Percentiles rank a stretch among this genome's conserved stretches.
These are phyloP conservation scores for Metrosideros polymorpha DNA, from an alignment of 441 rosid genomes.

Conservation along the genomic window DNA sequence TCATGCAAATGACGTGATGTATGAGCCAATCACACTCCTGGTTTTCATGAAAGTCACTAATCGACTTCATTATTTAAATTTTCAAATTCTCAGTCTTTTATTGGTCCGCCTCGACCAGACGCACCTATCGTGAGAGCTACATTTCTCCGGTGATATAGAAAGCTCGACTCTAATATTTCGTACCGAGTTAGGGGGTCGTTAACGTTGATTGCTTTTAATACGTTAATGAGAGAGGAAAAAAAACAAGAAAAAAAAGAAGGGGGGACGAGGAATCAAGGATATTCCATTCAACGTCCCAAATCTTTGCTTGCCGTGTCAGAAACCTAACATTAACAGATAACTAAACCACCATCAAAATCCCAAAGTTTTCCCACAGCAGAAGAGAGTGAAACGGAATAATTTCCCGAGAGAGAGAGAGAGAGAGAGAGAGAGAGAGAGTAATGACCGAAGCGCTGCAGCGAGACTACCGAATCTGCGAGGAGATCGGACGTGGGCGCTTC, in stretches of 20 bases:
- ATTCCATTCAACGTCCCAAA: background rate
- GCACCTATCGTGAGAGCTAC: background rate
- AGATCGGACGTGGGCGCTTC: constrained; percentile 64
- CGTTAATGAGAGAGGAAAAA: background rate
- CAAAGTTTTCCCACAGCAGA: background rate
- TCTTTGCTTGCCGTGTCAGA: background rate
- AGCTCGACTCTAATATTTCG: background rate
- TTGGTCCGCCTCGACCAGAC: background rate
- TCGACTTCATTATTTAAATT: background rate
- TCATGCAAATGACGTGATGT: background rate
- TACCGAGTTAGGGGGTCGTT: background rate
- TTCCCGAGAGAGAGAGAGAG: background rate
- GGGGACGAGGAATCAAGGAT: background rate
- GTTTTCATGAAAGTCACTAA: too few species aligned
- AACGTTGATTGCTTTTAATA: background rate
- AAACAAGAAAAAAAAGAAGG: too few species aligned
- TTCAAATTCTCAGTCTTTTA: background rate
- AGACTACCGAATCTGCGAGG: constrained; percentile 36
- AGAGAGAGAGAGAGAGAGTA: background rate
- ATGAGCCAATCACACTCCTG: background rate
- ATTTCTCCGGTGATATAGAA: background rate
- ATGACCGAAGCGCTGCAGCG: constrained; percentile 40
- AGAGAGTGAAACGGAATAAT: too few species aligned
- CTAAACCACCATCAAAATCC: background rate
- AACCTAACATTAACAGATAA: background rate